Percentiles rank a stretch among this genome's conserved stretches.
These are phyloP conservation scores for Bolboschoenoplectus hybrid DNA, from an alignment of 202 grass and related monocot species.

Conservation along the genomic window DNA sequence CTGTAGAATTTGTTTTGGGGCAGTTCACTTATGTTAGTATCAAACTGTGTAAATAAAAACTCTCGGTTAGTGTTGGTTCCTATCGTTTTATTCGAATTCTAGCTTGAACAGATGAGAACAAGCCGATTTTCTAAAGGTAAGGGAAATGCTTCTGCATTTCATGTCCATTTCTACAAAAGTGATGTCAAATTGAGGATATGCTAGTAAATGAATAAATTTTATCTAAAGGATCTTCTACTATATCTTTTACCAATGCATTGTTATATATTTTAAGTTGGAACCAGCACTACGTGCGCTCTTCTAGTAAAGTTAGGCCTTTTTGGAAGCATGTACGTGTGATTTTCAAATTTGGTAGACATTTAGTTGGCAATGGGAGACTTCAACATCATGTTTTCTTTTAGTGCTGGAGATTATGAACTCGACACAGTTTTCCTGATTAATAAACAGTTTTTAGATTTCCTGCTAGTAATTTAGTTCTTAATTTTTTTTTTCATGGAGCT, in stretches of 20 bases:
- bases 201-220: background rate
- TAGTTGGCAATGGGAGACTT: conserved; percentile 4
- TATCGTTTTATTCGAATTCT: background rate
- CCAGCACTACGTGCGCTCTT: background rate
- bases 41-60: conserved; percentile 23
- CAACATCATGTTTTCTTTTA: background rate
- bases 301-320: background rate
- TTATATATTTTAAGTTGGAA: background rate
- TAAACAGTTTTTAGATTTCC: background rate
- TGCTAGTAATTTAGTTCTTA: background rate
- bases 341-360: conserved; percentile 15
- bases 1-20: background rate
- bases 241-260: background rate
- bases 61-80: background rate
- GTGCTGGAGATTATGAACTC: background rate
- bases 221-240: background rate
- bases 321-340: background rate
- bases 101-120: background rate
- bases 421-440: background rate
- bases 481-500: background rate
- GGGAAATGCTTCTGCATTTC: background rate
- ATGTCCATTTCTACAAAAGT: background rate
- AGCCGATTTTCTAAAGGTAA: background rate
- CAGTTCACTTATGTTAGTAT: background rate
- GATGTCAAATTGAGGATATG: background rate